Evolutionary conservation across 2,329 filamentous ascomycete species (phyloP).

Genomic region (Alternaria sp.): DNA sequence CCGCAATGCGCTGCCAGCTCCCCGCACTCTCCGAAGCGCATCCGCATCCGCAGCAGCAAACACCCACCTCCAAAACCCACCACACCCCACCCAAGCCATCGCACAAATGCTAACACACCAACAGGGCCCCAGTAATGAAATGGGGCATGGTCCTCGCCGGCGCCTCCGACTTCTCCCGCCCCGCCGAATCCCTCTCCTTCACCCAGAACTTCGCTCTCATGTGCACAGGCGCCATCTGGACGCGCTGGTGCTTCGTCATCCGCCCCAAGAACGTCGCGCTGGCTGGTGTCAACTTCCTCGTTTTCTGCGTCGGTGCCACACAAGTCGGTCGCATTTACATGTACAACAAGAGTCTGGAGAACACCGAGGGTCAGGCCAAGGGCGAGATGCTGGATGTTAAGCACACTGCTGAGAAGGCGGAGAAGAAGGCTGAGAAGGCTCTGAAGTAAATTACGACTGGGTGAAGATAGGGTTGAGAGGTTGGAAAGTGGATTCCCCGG

Average conservation of each 20-base stretch:
- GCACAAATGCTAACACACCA: conserved; percentile 1
- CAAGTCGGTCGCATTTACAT: conserved; percentile 80
- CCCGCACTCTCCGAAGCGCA: conserved; percentile 12
- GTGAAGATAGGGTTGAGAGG: background rate
- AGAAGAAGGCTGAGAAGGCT: conserved; percentile 26
- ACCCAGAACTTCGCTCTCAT: conserved; percentile 92
- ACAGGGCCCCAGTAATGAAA: conserved; percentile 90
- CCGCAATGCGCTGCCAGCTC: background rate
- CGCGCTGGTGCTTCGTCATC: conserved; percentile 97
- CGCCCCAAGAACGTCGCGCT: conserved; percentile 91
- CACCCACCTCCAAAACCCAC: background rate
- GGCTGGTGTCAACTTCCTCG: conserved; percentile 97
- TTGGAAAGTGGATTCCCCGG: background rate
- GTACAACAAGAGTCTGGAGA: conserved; percentile 68
- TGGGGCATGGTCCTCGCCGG: conserved; percentile 94
- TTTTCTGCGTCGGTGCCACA: conserved; percentile 82
- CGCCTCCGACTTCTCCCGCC: conserved; percentile 87
- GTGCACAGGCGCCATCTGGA: conserved; percentile 95
- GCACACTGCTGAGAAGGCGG: conserved; percentile 38
- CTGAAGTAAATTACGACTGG: background rate
- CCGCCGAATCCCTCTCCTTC: conserved; percentile 88
- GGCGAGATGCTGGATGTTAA: conserved; percentile 43
- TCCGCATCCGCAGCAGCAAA: background rate
- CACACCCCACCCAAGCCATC: background rate
- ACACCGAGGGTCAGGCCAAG: conserved; percentile 48